A percentile compares a stretch with the other conserved stretches of the same genome.
Conservation (phyloP, 495 filamentous ascomycete species). For the Lichenothelia convexa region DNA sequence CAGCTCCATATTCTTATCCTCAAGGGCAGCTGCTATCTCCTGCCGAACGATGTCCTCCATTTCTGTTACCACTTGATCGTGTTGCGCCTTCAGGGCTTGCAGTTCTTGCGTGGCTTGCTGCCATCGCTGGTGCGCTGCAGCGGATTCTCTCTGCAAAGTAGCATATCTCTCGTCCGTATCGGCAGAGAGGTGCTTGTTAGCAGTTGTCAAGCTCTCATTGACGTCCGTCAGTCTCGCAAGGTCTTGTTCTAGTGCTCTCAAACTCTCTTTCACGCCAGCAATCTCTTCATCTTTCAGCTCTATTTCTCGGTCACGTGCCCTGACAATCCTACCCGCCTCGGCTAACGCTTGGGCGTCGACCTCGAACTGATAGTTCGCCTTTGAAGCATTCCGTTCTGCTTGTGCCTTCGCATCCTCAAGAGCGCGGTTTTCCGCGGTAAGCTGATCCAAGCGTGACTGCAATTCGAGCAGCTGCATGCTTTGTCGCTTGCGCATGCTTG, state of each 20-base stretch:
- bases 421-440: slow-evolving; percentile 61
- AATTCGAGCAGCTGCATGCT: slow-evolving; percentile 93
- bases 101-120: slow-evolving; percentile 36
- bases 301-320: slow-evolving; percentile 35
- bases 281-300: slow-evolving; percentile 57
- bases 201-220: slow-evolving; percentile 52
- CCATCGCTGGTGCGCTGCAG: slow-evolving; percentile 31
- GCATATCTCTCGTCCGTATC: slow-evolving; percentile 46
- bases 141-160: slow-evolving; percentile 37
- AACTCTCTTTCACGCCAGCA: slow-evolving; percentile 52
- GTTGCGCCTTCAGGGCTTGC: slow-evolving; percentile 39
- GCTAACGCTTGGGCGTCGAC: slow-evolving; percentile 31
- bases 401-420: slow-evolving; percentile 53
- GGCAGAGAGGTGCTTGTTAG: slow-evolving; percentile 46
- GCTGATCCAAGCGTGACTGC: slow-evolving; percentile 53
- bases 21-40: slow-evolving; percentile 40
- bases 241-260: slow-evolving; percentile 65
- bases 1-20: slow-evolving; percentile 65
- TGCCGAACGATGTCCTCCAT: slow-evolving; percentile 44
- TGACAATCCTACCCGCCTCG: slow-evolving; percentile 37
- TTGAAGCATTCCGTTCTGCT: slow-evolving; percentile 39
- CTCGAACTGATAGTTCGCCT: slow-evolving; percentile 34
- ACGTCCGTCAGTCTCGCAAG: slow-evolving; percentile 51
- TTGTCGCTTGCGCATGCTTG: slow-evolving; percentile 78
- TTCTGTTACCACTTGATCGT: slow-evolving; percentile 37